phyloP scores from a whole-genome alignment of 2,329 filamentous ascomycete species.

The Penicillium nordicum region DNA sequence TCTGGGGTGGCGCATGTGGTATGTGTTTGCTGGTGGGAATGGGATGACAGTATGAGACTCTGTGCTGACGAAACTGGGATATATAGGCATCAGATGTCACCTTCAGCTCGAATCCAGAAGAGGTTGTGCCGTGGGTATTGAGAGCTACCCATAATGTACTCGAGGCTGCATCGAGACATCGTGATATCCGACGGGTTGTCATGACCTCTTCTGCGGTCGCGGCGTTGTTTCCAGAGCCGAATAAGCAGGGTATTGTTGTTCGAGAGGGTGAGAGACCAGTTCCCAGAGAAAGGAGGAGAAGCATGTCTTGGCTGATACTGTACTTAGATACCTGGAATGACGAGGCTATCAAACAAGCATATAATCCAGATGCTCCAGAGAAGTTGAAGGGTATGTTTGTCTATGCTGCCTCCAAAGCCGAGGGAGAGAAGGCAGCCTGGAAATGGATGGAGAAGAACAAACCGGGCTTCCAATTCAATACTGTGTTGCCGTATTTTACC shows the following conservation, averaged over 20 bases:
- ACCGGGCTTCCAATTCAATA: conserved; percentile 45
- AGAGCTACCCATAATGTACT: conserved; percentile 12
- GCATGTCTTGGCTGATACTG: not conserved
- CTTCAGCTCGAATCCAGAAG: conserved; percentile 9
- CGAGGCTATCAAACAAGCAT: conserved; percentile 34
- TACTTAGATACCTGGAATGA: conserved; percentile 17
- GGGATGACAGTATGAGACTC: not conserved
- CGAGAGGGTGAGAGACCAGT: conserved; percentile 10
- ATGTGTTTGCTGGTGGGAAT: not conserved
- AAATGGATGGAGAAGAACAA: conserved; percentile 45
- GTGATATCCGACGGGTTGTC: conserved; percentile 15
- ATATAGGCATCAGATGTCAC: conserved; percentile 11
- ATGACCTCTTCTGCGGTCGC: conserved; percentile 20
- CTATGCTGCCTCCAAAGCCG: conserved; percentile 49
- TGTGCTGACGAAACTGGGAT: not conserved
- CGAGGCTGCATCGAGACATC: conserved; percentile 6
- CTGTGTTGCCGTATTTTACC: conserved; percentile 35
- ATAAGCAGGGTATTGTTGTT: conserved; percentile 6
- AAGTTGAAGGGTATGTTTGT: conserved; percentile 25
- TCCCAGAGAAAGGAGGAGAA: not conserved
- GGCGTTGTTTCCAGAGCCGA: not conserved
- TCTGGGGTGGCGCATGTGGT: conserved; percentile 8
- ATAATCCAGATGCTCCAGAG: conserved; percentile 28
- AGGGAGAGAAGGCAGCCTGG: conserved; percentile 48
- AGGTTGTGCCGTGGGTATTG: conserved; percentile 9